Evolutionary conservation across 2,329 filamentous ascomycete species (phyloP).

Genomic region (Aspergillus floridensis): DNA sequence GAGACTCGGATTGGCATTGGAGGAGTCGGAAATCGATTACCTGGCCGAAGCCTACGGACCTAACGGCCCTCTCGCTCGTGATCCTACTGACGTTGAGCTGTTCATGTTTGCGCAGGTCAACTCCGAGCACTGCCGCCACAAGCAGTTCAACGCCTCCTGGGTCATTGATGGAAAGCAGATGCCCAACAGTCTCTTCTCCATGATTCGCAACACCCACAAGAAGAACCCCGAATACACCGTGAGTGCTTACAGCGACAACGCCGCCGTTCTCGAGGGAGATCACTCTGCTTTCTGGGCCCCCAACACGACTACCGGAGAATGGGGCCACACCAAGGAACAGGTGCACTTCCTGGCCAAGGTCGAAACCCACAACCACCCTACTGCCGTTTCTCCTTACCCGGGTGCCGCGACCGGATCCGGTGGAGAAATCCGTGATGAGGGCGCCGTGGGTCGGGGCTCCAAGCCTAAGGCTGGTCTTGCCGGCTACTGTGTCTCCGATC

Average conservation of each 20-base stretch:
- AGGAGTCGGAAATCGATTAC: conserved; percentile 87
- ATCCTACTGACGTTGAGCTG: conserved; percentile 86
- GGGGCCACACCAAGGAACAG: conserved; percentile 80
- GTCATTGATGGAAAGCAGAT: conserved; percentile 84
- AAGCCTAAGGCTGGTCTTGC: conserved; percentile 87
- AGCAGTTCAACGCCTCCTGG: conserved; percentile 97
- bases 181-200: conserved; percentile 79
- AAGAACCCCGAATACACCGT: conserved; percentile 76
- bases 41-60: conserved; percentile 78
- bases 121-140: conserved; percentile 85
- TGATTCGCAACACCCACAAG: conserved; percentile 94
- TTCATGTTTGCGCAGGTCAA: conserved; percentile 99
- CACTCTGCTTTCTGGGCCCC: conserved; percentile 80
- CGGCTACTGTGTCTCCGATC: conserved; percentile 93
- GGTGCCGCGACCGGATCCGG: conserved; percentile 94
- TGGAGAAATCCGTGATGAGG: conserved; percentile 93
- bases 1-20: conserved; percentile 78
- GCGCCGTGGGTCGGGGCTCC: conserved; percentile 88
- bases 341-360: conserved; percentile 91
- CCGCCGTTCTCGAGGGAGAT: conserved; percentile 79
- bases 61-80: conserved; percentile 55
- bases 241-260: conserved; percentile 96
- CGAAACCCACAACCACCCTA: conserved; percentile 97
- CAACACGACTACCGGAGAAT: conserved; percentile 79
- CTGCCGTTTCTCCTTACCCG: conserved; percentile 87